phyloP scores from a whole-genome alignment of 2,329 filamentous ascomycete genomes.

The Neonectria ditissima region DNA sequence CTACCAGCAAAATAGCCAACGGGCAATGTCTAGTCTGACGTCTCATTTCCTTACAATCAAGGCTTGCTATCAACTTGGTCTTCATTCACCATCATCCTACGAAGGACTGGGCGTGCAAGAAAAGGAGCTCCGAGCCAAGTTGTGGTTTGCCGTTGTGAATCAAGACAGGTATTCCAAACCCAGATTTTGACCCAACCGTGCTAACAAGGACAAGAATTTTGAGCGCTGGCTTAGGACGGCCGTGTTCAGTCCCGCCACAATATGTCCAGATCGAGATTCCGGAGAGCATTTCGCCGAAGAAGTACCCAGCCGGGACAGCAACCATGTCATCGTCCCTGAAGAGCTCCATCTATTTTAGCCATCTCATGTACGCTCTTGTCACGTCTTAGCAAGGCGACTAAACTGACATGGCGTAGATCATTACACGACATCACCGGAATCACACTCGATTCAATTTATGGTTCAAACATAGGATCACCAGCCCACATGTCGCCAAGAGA shows the following conservation, averaged over 20 bases:
- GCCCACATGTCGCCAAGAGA: constrained; percentile 9
- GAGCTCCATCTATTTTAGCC: constrained; percentile 20
- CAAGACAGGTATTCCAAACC: constrained; percentile 39
- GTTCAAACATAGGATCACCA: constrained; percentile 18
- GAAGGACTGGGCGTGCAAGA: constrained; percentile 36
- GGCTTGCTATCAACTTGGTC: constrained; percentile 49
- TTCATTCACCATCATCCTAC: constrained; percentile 48
- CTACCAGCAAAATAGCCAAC: constrained; percentile 51
- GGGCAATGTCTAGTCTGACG: constrained; percentile 49
- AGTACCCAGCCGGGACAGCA: neutral
- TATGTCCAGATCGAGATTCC: constrained; percentile 21
- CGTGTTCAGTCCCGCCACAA: constrained; percentile 21
- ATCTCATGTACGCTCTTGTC: constrained; percentile 11
- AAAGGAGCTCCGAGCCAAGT: constrained; percentile 42
- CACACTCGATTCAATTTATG: constrained; percentile 20
- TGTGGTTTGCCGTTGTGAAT: constrained; percentile 50
- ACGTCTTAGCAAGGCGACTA: neutral
- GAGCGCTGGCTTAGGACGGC: constrained; percentile 14
- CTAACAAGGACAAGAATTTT: constrained; percentile 9
- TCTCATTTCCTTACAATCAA: constrained; percentile 49
- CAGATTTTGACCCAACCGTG: neutral
- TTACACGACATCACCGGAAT: constrained; percentile 17
- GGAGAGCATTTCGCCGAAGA: constrained; percentile 13
- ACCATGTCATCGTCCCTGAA: constrained; percentile 14
- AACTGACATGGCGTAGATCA: constrained; percentile 4